Base-by-base conservation (phyloP, 73 alveolate genomes). In the Breviolum minutum region DNA sequence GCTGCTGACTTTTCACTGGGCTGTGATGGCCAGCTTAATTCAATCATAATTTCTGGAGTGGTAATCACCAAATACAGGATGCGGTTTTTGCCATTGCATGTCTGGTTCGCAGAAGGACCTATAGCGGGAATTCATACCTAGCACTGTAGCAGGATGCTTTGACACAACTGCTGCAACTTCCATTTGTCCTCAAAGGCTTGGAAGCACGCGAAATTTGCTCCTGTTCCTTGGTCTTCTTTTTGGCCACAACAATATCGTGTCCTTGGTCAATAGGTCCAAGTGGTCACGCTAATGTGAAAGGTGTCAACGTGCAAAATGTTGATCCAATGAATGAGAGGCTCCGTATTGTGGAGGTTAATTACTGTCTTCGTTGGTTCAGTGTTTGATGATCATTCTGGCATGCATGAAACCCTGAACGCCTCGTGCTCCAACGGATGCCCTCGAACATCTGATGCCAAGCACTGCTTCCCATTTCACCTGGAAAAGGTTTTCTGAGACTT, bases 141-240 rank as follows among this genome's bases (percentile, higher is more conserved):
- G 86, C 90, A 81, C 90, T 81, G 90, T 54, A 19, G 90, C 90
- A 40, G 71, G 90, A 81, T 81, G 66, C 90, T 81, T 40, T 81
- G 70, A 32, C 90, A 81, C 90, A 30, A 27, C 29, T 32, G 63
- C 82, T 73, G 82, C 86, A 29, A 7, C 61, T 77, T 77, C 86
- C 86, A 77, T 60, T 77, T 73, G 87, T 32, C 90, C 90, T 81
- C 19, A 81, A 81, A 81, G 90, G 90, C 70, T 8, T 79, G 87
- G 87, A 32, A 79, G 87, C 62, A 30, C 63, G 40, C 20, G n/a
- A 8, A 77, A 13, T 16, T 20, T 66, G 74, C 74, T 14, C 4
- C 83, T 26, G 83, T 73, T 73, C 86, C 63, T 26, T 29, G 54
- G 54, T 40, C 26, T 62, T 0, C n/a, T 77, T 77, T 77, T 77